phyloP scores from a whole-genome alignment of 2,329 filamentous ascomycete genomes.

The Macroventuria anomochaeta region DNA sequence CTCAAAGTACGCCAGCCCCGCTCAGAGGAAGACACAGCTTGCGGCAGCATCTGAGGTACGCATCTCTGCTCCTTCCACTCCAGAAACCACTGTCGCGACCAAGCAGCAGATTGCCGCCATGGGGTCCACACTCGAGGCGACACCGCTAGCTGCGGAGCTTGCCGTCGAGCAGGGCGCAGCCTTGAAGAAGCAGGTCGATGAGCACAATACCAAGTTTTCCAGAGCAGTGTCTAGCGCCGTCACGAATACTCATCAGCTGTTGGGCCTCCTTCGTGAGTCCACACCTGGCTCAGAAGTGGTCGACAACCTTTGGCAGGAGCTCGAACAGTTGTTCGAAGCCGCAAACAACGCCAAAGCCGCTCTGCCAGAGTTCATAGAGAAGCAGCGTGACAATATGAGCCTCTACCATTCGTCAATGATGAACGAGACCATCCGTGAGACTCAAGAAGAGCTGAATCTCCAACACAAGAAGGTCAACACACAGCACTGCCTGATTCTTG shows the following conservation, averaged over 20 bases:
- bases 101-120: constrained; percentile 35
- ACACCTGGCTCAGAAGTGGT: constrained; percentile 23
- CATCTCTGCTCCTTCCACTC: neutral
- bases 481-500: constrained; percentile 36
- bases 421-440: constrained; percentile 32
- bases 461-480: constrained; percentile 40
- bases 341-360: constrained; percentile 26
- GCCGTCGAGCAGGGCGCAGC: constrained; percentile 28
- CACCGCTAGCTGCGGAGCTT: constrained; percentile 25
- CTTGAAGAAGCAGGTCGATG: constrained; percentile 32
- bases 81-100: constrained; percentile 29
- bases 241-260: constrained; percentile 29
- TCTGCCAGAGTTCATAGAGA: constrained; percentile 35
- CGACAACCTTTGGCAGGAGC: constrained; percentile 34
- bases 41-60: constrained; percentile 15
- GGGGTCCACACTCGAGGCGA: neutral
- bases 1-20: constrained; percentile 30
- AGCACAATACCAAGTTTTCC: constrained; percentile 25
- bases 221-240: constrained; percentile 26
- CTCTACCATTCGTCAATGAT: constrained; percentile 33
- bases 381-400: constrained; percentile 38
- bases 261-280: constrained; percentile 32
- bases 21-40: constrained; percentile 8
- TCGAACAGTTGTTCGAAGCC: constrained; percentile 33
- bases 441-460: constrained; percentile 33